Conservation (phyloP, 805 yeast genomes). For the Ogataea henricii region DNA sequence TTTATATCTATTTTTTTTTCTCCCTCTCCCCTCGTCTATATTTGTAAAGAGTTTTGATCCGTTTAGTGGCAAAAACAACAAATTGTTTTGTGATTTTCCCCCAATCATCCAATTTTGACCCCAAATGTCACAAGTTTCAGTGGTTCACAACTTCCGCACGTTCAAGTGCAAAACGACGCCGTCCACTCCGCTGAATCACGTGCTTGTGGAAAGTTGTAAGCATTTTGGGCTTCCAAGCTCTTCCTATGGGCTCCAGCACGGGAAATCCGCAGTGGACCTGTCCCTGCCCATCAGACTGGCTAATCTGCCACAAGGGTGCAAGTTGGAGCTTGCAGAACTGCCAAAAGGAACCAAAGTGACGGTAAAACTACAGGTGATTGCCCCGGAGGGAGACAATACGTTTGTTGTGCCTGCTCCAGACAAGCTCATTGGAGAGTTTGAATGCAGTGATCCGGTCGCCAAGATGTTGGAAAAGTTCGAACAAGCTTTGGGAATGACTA, state of each 20-base stretch:
- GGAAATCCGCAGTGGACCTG: slow-evolving; percentile 36
- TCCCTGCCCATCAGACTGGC: slow-evolving; percentile 46
- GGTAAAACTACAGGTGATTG: slow-evolving; percentile 26
- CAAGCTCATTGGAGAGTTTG: slow-evolving; percentile 18
- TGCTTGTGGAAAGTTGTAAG: slow-evolving; percentile 35
- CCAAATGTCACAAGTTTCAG: slow-evolving; percentile 40
- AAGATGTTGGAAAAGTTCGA: slow-evolving; percentile 24
- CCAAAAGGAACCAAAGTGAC: slow-evolving; percentile 17
- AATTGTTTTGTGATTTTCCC: too few relatives aligned
- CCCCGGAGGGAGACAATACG: slow-evolving; percentile 19
- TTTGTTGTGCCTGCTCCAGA: slow-evolving; percentile 17
- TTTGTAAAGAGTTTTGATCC: too few relatives aligned
- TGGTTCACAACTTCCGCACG: slow-evolving; percentile 37
- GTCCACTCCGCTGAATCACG: slow-evolving; percentile 39
- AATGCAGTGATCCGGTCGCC: slow-evolving; percentile 9
- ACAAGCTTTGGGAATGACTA: slow-evolving; percentile 1
- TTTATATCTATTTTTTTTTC: not conserved
- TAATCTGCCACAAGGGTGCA: slow-evolving; percentile 47
- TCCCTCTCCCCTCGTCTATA: too few relatives aligned
- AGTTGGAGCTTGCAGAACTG: slow-evolving; percentile 32
- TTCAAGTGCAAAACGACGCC: slow-evolving; percentile 39
- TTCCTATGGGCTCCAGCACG: slow-evolving; percentile 27
- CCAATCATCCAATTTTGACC: not conserved
- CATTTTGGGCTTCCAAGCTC: slow-evolving; percentile 39
- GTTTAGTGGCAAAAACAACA: slow-evolving; percentile 7